Evolutionary conservation across 176 grass and related monocot genomes (phyloP), one percentile per base, ranked within the genome.

Genomic region (Olyra latifolia): DNA sequence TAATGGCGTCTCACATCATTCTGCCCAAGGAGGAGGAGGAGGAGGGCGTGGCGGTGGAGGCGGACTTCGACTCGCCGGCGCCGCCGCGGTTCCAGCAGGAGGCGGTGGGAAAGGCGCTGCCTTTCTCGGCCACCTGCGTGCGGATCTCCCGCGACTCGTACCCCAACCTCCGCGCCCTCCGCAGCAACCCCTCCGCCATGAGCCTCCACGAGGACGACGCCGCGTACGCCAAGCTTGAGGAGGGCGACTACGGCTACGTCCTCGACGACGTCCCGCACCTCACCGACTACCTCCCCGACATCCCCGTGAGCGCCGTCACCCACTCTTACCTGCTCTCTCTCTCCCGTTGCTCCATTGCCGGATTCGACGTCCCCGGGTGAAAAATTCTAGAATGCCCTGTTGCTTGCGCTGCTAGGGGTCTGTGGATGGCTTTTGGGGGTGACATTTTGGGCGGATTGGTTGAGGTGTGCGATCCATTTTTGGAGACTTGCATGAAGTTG

Each of bases 211-310:
- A 87, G 45, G 91, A 83, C 15, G 91, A 80, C 45, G 84, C 77
- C 23, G 78, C 61, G 52, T 81, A 52, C 65, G 64, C 69, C 55
- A 98, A 98, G 75, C 69, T 85, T 71, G 60, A 91, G 10, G 75
- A 88, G 17, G 96, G 96, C 12, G 92, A 95, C 27, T 83, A 41
- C 86, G 96, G 96, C 16, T 98, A 95, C 83, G 74, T 98, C 77
- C 90, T 98, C 68, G 96, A 98, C 66, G 96, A 98, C 75, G 96
- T 98, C 7, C 92, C 72, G 77, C 96, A 98, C 74, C 68, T 98
- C 83, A 88, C 74, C 27, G 96, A 98, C 44, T 98, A 95, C 73
- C 90, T 98, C 25, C 88, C 86, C 47, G 81, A 93, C 54, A 23
- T 93, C 6, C 81, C 84, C 5, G 96, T 98, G 82, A 95, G 92